Evolutionary conservation across 805 yeast species (phyloP), one percentile per base, ranked within the genome.

Genomic region (Tanozyma kutaoensis): DNA sequence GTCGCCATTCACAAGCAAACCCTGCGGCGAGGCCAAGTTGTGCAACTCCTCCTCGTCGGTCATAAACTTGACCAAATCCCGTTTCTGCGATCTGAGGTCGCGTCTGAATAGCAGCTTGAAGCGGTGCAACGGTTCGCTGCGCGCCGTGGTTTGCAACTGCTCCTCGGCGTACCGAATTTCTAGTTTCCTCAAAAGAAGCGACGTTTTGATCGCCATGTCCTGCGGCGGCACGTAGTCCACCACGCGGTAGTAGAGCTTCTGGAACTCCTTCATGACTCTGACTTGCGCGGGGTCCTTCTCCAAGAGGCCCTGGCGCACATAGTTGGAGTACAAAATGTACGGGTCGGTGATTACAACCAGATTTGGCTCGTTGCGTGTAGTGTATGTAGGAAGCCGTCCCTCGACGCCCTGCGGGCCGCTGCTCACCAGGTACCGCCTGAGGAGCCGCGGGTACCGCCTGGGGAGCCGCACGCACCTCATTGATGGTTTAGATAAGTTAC

Each of bases 191-290:
- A 49, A 45, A 27, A 58, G 22, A 9, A 58, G 35, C 27, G 66
- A 62, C 30, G 69, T 60, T 33, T 52, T 52, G 22, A 67, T 53
- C 24, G 47, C 50, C 12, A 58, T 52, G 21, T 66, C 66, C 15
- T 52, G 58, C 4, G 72, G 62, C 0, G 85, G 82, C 3, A 38
- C 39, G 43, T 77, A 78, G 39, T 72, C 76, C 20, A 65, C 55
- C 11, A 76, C 65, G 9, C 78, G 51, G 30, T 60, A 52, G 40
- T 72, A 75, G 10, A 72, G 50, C 38, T 65, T 71, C 35, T 71
- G 85, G 34, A 73, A 65, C 46, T 71, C 76, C 18, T 66, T 61
- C 40, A 73, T 76, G 2, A 69, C 70, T 21, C 81, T 50, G n/a
- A 69, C 50, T 43, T 72, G 86, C n/a, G 55, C 54, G 14, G 59